Evolutionary conservation across 202 grass and related monocot genomes (phyloP).

Genomic region (Digitaria exilis): DNA sequence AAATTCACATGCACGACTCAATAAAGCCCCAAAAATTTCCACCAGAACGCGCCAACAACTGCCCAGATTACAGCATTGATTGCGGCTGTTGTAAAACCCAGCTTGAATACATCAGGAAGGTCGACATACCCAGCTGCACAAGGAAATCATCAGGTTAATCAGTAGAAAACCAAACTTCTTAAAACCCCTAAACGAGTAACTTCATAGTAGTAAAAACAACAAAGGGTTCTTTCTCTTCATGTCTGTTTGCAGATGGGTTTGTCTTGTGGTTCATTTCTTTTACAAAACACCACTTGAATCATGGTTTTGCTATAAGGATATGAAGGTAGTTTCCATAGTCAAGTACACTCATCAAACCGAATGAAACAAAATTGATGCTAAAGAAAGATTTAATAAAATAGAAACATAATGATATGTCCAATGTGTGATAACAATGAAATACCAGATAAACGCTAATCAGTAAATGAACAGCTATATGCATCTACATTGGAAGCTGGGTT

Average conservation of each 20-base stretch:
- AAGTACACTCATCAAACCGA: not conserved
- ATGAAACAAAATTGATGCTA: conserved; percentile 11
- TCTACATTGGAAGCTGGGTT: not conserved
- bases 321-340: not conserved
- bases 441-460: conserved; percentile 18
- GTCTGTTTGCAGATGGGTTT: not conserved
- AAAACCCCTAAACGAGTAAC: not conserved
- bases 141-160: conserved; percentile 27
- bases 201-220: not conserved
- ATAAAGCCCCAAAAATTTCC: conserved; percentile 93
- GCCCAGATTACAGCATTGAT: conserved; percentile 76
- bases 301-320: not conserved
- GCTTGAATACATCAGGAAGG: conserved; percentile 82
- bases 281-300: not conserved
- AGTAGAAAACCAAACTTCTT: not conserved
- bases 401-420: not conserved
- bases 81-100: conserved; percentile 67
- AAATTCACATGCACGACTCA: conserved; percentile 36
- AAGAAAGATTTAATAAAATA: not conserved
- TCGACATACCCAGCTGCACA: conserved; percentile 76
- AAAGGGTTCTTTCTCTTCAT: not conserved
- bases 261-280: conserved; percentile 13
- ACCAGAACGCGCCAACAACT: conserved; percentile 77
- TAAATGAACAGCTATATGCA: not conserved
- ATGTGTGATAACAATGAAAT: conserved; percentile 8